Conservation (phyloP, 331 rosid species). For the Acacia concinna region DNA sequence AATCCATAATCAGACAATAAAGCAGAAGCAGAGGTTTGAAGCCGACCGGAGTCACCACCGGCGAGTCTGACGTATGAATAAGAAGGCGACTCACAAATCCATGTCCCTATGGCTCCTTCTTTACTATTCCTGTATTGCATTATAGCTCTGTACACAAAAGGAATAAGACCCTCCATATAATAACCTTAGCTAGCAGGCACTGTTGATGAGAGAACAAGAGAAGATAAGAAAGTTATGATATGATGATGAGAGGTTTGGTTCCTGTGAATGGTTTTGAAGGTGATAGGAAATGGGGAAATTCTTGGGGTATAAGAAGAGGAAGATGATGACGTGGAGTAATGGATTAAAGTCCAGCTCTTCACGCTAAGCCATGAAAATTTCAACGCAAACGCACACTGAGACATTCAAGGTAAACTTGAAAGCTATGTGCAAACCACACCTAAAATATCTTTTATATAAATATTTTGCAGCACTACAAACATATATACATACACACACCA, state of each 20-base stretch:
- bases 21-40: constrained; percentile 46
- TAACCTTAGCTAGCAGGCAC: neutral
- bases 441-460: neutral
- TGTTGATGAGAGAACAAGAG: constrained; percentile 1
- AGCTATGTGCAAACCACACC: constrained; percentile 55
- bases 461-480: neutral
- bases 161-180: constrained; percentile 93
- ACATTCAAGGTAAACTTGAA: constrained; percentile 32
- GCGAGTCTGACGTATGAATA: constrained; percentile 72
- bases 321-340: constrained; percentile 63
- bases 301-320: constrained; percentile 37
- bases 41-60: constrained; percentile 74
- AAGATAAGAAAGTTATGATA: neutral
- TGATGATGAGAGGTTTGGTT: neutral
- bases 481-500: too few relatives aligned
- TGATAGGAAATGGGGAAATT: constrained; percentile 19
- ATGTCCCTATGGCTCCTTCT: constrained; percentile 50
- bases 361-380: constrained; percentile 58
- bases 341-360: constrained; percentile 52
- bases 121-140: constrained; percentile 66
- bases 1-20: constrained; percentile 36
- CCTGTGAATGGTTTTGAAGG: constrained; percentile 19
- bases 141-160: constrained; percentile 79
- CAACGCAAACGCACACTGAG: constrained; percentile 48
- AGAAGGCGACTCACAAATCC: constrained; percentile 75